Conservation (phyloP, 1,284 basidiomycete genomes). For the Ceratobasidium theobromae region DNA sequence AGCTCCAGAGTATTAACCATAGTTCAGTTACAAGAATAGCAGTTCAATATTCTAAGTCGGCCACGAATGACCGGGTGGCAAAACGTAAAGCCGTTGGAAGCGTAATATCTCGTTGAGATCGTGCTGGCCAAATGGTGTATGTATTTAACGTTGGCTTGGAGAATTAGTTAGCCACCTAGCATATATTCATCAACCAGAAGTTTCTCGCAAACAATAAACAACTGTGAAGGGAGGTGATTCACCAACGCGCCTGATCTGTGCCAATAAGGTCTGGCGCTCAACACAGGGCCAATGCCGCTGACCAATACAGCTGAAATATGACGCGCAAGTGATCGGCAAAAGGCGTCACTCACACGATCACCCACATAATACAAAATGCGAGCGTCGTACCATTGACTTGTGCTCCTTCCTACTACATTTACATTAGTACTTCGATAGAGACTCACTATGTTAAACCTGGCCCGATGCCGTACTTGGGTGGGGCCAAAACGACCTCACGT, state of each 20-base stretch:
- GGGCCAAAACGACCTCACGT: slow-evolving; percentile 6
- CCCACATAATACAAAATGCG: slow-evolving; percentile 1
- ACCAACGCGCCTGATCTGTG: neutral
- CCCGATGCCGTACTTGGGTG: neutral
- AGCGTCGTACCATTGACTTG: neutral
- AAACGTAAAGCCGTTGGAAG: neutral
- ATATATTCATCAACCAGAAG: neutral
- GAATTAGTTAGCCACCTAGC: too few species aligned
- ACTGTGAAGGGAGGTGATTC: neutral
- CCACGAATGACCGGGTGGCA: neutral
- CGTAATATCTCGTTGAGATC: neutral
- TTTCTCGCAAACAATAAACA: neutral
- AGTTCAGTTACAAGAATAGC: neutral
- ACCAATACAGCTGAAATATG: neutral
- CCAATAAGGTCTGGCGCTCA: slow-evolving; percentile 7
- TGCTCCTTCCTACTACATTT: neutral
- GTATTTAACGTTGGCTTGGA: neutral
- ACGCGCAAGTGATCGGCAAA: slow-evolving; percentile 18
- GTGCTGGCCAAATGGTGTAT: neutral
- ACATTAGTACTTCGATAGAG: neutral
- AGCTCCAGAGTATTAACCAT: slow-evolving; percentile 49
- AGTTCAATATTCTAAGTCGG: neutral
- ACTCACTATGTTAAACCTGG: neutral
- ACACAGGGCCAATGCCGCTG: neutral
- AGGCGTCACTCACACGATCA: too few species aligned